Evolutionary conservation across 345 rosid genomes (phyloP), one percentile per base, ranked within the genome.

Genomic region (Cardamine occulta): DNA sequence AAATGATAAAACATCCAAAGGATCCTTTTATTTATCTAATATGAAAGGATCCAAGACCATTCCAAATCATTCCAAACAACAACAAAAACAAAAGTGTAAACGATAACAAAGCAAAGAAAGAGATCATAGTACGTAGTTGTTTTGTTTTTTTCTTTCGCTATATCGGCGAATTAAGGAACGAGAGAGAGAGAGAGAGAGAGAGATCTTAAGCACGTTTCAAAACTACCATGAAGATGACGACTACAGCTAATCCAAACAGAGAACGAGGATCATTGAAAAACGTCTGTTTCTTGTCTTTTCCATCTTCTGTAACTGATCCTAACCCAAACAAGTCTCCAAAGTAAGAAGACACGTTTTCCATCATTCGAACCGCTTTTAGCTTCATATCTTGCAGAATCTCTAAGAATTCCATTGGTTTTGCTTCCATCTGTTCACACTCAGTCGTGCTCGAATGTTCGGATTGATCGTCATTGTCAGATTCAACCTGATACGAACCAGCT

Each of bases 141-240:
- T 15, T 4, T 40, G 24, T 28, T 57, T 5, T 42, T 44, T 35
- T 40, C 23, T 65, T 18, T 6, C 12, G 76, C 72, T 48, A 48
- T 59, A 78, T 85, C 84, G 82, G 44, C 88, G 79, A 76, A 86
- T 85, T 86, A 10, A 17, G 15, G 18, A 15, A 31, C 21, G 0
- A 7, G 8, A 73, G 8, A 73, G 14, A n/a, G 51, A 45, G 3
- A n/a, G n/a, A n/a, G n/a, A n/a, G n/a, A 21, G 23, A 21, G 23
- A 21, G 23, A 74, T 34, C 52, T 77, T 74, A 90, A 55, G 15
- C 78, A 54, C 95, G 88, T 85, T 78, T 93, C 70, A 89, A 47
- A 71, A 88, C 77, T 35, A 89, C 93, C 79, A 90, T 76, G 61
- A 84, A 75, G 21, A 90, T 83, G 32, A 84, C 91, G 81, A 85